Conservation (phyloP, 2,329 filamentous ascomycete genomes). For the Colletotrichum agaves region DNA sequence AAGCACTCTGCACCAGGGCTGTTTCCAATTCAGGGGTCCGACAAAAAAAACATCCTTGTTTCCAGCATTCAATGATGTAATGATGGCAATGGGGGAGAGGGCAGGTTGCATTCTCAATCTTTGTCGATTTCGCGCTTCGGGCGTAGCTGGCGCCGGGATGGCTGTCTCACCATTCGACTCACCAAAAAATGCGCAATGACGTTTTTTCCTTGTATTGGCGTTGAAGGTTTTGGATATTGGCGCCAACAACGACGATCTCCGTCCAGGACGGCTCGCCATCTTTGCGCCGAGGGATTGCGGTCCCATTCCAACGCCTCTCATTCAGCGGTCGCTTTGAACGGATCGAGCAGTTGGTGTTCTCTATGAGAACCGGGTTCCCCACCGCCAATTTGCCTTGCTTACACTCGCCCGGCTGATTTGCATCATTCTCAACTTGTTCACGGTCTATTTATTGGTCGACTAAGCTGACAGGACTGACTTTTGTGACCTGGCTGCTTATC, state of each 20-base stretch:
- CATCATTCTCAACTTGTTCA: neutral
- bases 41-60: neutral
- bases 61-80: conserved; percentile 11
- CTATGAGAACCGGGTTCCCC: no score
- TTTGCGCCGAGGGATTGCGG: neutral
- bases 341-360: no score
- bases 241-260: neutral
- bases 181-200: conserved; percentile 1
- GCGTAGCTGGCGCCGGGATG: neutral
- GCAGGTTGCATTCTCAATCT: conserved; percentile 1
- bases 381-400: neutral
- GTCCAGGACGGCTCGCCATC: neutral
- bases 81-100: neutral
- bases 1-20: neutral
- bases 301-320: neutral
- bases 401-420: neutral
- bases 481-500: neutral
- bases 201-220: neutral
- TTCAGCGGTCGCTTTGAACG: neutral
- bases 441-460: neutral
- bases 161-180: neutral
- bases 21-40: neutral
- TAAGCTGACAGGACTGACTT: neutral
- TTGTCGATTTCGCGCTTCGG: neutral
- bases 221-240: no score